phyloP scores from a whole-genome alignment of 2,329 filamentous ascomycete species.

The Fusarium armeniacum region DNA sequence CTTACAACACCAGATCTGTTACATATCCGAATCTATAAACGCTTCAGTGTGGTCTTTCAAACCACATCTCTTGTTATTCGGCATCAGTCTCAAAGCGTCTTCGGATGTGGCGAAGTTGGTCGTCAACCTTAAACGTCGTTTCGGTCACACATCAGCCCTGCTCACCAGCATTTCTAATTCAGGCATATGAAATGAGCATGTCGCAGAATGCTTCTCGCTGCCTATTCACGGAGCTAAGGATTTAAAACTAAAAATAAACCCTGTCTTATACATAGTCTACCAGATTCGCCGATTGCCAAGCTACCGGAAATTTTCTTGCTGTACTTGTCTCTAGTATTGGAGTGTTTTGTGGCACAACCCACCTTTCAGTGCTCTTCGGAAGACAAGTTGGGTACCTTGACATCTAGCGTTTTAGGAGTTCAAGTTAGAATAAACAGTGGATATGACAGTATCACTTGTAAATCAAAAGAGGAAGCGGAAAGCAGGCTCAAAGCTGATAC shows the following conservation, averaged over 20 bases:
- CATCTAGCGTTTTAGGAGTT: background rate
- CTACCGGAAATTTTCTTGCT: background rate
- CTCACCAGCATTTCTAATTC: background rate
- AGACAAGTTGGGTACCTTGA: background rate
- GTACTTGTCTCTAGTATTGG: background rate
- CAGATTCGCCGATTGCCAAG: background rate
- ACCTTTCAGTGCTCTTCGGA: background rate
- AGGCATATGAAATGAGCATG: background rate
- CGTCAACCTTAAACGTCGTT: background rate
- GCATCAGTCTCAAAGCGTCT: background rate
- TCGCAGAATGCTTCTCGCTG: background rate
- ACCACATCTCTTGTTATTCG: background rate
- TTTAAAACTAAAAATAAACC: background rate
- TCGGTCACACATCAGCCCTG: slow-evolving; percentile 12
- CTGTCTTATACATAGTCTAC: background rate
- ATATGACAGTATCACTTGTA: slow-evolving; percentile 14
- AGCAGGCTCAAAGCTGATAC: slow-evolving; percentile 38
- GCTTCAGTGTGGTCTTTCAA: background rate
- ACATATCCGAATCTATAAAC: too few relatives aligned
- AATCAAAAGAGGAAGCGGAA: slow-evolving; percentile 39
- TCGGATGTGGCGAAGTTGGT: background rate
- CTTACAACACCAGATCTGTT: background rate
- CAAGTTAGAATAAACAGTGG: background rate
- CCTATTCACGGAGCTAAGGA: background rate
- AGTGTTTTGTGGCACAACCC: background rate